Base-by-base conservation (phyloP, 768 basidiomycete genomes). In the Agrocybe chaxingu region DNA sequence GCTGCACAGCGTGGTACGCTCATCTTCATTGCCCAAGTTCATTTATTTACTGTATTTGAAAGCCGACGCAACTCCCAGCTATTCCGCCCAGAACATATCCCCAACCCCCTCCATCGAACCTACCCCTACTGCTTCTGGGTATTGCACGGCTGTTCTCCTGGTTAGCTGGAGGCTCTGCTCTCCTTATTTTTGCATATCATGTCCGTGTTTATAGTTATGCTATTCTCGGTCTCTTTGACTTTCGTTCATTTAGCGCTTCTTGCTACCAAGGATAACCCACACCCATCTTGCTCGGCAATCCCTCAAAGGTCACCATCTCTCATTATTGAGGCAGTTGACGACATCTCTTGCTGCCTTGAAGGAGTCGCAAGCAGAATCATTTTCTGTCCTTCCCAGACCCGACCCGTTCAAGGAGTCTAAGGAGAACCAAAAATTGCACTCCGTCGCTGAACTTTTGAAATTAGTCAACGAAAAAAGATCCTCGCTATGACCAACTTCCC, bases 1-100 rank as follows among this genome's bases (percentile, higher is more conserved):
- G 13, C 62, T 90, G 40, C 75, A 70, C 38, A 80, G 84, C 55
- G 47, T 74, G 58, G 88, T 89, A 57, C 40, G 77, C 39, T 18
- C 42, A 31, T 33, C 19, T 8, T 6, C 6, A 4, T n/a, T 37
- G 29, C 36, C 32, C 18, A 10, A 10, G 32, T 41, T 35, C 36
- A 47, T 42, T 37, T 35, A 37, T 38, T 32, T 40, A 48, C 11
- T 24, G 3, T 12, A 24, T 8, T 42, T 38, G 40, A n/a, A 38
- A 74, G 72, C 63, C 69, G 12, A 58, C 56, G 18, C 66, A 65
- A 49, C 50, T 62, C n/a, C 87, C 84, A 7, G 50, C 65, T 4
- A 66, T 91, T 33, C 88, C 88, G 13, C 86, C 88, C 0, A 77
- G 86, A 56, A 82, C 84, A 42, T 91, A 91, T 58, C 88, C 88